Evolutionary conservation across 805 yeast genomes (phyloP).

Genomic region (Metschnikowia sp.): DNA sequence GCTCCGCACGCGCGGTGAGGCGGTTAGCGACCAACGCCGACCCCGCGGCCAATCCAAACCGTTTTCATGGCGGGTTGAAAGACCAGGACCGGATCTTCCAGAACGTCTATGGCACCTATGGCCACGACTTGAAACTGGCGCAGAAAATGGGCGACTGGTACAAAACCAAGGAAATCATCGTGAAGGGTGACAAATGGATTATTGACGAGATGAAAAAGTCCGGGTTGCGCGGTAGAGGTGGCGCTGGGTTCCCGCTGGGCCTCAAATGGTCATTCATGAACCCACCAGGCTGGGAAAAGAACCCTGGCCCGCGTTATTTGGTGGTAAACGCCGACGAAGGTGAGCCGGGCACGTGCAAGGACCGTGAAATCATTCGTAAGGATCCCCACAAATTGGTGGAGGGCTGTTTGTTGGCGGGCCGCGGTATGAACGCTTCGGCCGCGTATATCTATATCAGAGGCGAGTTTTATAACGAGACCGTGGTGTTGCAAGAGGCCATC

Average conservation of each 20-base stretch:
- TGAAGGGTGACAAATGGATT: constrained; percentile 87
- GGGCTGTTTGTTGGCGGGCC: constrained; percentile 86
- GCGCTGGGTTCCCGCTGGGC: constrained; percentile 92
- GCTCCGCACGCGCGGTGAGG: constrained; percentile 23
- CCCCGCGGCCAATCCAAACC: constrained; percentile 46
- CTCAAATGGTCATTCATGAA: constrained; percentile 92
- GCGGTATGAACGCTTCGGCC: constrained; percentile 92
- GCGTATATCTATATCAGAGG: constrained; percentile 91
- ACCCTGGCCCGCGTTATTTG: constrained; percentile 81
- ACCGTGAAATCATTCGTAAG: constrained; percentile 85
- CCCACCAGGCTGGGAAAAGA: constrained; percentile 94
- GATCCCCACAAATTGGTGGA: constrained; percentile 90
- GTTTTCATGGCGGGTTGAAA: constrained; percentile 68
- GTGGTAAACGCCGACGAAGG: constrained; percentile 94
- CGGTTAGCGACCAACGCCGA: constrained; percentile 48
- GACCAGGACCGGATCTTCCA: constrained; percentile 88
- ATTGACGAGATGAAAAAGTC: constrained; percentile 82
- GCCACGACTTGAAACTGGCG: constrained; percentile 70
- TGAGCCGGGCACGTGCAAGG: constrained; percentile 93
- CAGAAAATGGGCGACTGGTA: constrained; percentile 87
- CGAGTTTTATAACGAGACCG: constrained; percentile 82
- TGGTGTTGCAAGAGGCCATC: constrained; percentile 70
- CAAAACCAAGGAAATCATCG: constrained; percentile 80
- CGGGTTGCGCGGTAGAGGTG: constrained; percentile 89
- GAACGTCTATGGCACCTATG: constrained; percentile 73